These are phyloP conservation scores for Aspergillus sp. DNA, from an alignment of 2,329 filamentous ascomycete species.

Conservation along the genomic window DNA sequence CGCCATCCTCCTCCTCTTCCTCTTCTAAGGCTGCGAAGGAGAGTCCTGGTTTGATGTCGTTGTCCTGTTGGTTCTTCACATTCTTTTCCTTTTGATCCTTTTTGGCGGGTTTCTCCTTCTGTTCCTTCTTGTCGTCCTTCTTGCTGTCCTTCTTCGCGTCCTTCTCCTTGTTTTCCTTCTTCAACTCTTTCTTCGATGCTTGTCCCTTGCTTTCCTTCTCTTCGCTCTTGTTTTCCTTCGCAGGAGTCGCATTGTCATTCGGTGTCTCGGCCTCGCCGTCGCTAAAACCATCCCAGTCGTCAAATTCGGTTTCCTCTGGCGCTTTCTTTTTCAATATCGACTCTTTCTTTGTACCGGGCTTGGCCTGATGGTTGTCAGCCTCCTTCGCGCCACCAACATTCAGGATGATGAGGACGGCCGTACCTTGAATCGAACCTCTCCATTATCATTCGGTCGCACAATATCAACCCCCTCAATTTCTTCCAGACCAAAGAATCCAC, in stretches of 20 bases:
- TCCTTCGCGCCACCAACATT: not conserved
- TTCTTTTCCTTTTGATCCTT: conserved; percentile 24
- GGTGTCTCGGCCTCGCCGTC: conserved; percentile 38
- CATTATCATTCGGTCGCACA: conserved; percentile 56
- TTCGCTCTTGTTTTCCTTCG: conserved; percentile 5
- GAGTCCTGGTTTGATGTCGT: conserved; percentile 24
- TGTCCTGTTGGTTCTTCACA: conserved; percentile 27
- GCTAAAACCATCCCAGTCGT: conserved; percentile 61
- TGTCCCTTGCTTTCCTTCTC: conserved; percentile 14
- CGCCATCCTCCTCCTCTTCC: conserved; percentile 50
- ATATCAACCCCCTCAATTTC: conserved; percentile 88
- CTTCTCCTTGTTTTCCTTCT: conserved; percentile 10
- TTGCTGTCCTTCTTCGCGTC: conserved; percentile 17
- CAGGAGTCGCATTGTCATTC: conserved; percentile 4
- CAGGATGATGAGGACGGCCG: conserved; percentile 3
- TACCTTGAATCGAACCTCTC: conserved; percentile 39
- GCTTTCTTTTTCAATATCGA: conserved; percentile 23
- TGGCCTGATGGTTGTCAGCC: conserved; percentile 22
- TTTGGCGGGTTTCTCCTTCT: conserved; percentile 12
- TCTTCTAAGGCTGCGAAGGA: conserved; percentile 34
- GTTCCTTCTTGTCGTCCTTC: conserved; percentile 15
- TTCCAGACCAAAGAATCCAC: conserved; percentile 86
- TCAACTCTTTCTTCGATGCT: conserved; percentile 9
- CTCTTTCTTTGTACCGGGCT: conserved; percentile 26
- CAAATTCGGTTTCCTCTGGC: conserved; percentile 25